phyloP scores from a whole-genome alignment of 805 yeast genomes.

The Middelhovenomyces tepae region DNA sequence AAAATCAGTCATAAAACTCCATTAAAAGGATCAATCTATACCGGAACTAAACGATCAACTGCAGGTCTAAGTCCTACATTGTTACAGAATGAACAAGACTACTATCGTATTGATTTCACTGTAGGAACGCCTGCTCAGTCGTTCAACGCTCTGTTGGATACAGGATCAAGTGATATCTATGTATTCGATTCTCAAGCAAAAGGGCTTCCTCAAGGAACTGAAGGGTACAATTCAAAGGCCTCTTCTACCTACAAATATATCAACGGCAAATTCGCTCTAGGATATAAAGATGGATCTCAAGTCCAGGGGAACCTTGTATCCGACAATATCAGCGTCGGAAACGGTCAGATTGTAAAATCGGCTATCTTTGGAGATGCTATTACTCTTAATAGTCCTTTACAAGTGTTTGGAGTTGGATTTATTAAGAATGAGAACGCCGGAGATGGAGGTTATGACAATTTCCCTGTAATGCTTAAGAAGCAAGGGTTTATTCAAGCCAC shows the following conservation, averaged over 20 bases:
- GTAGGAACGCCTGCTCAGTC: conserved; percentile 52
- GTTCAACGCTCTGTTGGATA: conserved; percentile 52
- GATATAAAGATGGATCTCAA: conserved; percentile 29
- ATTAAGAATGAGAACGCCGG: conserved; percentile 25
- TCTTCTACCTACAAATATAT: conserved; percentile 15
- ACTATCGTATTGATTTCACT: conserved; percentile 25
- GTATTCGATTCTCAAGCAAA: too few relatives aligned
- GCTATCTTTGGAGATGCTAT: conserved; percentile 1
- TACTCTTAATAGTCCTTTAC: too few relatives aligned
- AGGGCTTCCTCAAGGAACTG: too few relatives aligned
- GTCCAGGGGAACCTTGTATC: conserved; percentile 46
- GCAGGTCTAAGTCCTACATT: too few relatives aligned
- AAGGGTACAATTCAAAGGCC: conserved; percentile 2
- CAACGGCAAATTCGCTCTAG: conserved; percentile 13
- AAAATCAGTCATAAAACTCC: too few relatives aligned
- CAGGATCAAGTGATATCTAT: conserved; percentile 75
- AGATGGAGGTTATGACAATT: conserved; percentile 15
- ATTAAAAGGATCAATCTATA: too few relatives aligned
- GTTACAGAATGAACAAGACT: too few relatives aligned
- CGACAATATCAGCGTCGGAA: conserved; percentile 48
- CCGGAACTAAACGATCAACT: too few relatives aligned
- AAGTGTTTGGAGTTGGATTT: conserved; percentile 31
- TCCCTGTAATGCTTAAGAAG: conserved; percentile 28
- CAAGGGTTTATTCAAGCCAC: conserved; percentile 34
- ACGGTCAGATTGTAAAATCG: too few relatives aligned